These are phyloP conservation scores for Hermanozyma aechmeae DNA, from an alignment of 805 yeast species.

Conservation along the genomic window DNA sequence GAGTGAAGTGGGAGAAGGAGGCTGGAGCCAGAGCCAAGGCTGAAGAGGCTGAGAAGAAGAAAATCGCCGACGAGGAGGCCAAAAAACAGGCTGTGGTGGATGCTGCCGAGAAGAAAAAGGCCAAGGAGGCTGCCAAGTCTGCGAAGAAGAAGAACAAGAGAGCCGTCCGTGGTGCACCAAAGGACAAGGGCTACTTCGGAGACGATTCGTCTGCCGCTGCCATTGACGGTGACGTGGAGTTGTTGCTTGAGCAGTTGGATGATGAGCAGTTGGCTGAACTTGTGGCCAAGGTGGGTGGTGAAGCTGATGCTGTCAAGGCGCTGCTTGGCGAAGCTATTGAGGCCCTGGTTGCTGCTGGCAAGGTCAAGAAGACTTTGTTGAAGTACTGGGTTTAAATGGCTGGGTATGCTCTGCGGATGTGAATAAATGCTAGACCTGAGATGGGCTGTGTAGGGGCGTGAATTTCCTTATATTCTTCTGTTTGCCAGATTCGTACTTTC, in stretches of 20 bases:
- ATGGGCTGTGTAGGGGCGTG: too few relatives aligned
- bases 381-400: conserved; percentile 37
- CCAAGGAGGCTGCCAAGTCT: conserved; percentile 93
- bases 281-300: conserved; percentile 55
- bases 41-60: conserved; percentile 77
- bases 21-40: conserved; percentile 97
- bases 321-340: conserved; percentile 47
- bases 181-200: conserved; percentile 81
- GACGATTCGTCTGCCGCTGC: conserved; percentile 57
- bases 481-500: too few relatives aligned
- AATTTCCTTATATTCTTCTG: too few relatives aligned
- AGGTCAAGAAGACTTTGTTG: conserved; percentile 42
- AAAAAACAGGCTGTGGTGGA: conserved; percentile 70
- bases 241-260: conserved; percentile 69
- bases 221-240: conserved; percentile 73
- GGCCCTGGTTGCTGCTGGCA: conserved; percentile 44
- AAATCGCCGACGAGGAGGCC: conserved; percentile 81
- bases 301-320: conserved; percentile 49
- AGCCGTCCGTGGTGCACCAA: conserved; percentile 68
- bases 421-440: too few relatives aligned
- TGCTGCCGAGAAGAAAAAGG: conserved; percentile 56
- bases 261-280: conserved; percentile 71
- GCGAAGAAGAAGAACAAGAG: conserved; percentile 98
- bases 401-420: too few relatives aligned
- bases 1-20: conserved; percentile 94